phyloP scores from a whole-genome alignment of 768 basidiomycete genomes.

The Glaciozyma antarctica region DNA sequence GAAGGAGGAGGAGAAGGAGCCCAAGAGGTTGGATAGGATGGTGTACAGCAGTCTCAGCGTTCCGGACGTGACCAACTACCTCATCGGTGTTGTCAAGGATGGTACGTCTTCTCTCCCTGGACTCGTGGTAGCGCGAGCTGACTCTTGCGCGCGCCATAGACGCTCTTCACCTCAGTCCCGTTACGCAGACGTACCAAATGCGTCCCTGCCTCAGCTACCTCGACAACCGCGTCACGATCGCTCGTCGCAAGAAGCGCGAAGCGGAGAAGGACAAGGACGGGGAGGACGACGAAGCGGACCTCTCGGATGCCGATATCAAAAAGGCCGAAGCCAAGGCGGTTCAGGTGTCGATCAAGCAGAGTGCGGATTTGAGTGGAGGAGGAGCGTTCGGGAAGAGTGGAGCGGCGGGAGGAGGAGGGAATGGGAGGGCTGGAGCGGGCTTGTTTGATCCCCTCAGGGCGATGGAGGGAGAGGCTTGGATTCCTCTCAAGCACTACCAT shows the following conservation, averaged over 20 bases:
- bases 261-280: conserved; percentile 21
- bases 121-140: not conserved
- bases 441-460: conserved; percentile 26
- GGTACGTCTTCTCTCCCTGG: conserved; percentile 26
- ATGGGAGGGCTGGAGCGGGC: conserved; percentile 16
- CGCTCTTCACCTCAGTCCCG: conserved; percentile 36
- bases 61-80: conserved; percentile 37
- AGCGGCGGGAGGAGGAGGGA: conserved; percentile 10
- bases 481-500: conserved; percentile 26
- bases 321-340: conserved; percentile 30
- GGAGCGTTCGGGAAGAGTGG: not conserved
- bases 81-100: conserved; percentile 36
- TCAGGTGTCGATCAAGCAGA: conserved; percentile 28
- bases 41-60: conserved; percentile 32
- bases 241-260: conserved; percentile 23
- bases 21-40: conserved; percentile 29
- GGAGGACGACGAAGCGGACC: conserved; percentile 33
- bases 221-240: conserved; percentile 34
- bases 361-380: not conserved
- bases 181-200: conserved; percentile 36
- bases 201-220: conserved; percentile 37
- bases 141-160: conserved; percentile 17
- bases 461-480: conserved; percentile 27
- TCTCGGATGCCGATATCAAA: conserved; percentile 30
- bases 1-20: conserved; percentile 16